phyloP scores from a whole-genome alignment of 768 basidiomycete species.

The Clitopilus passeckerianus region DNA sequence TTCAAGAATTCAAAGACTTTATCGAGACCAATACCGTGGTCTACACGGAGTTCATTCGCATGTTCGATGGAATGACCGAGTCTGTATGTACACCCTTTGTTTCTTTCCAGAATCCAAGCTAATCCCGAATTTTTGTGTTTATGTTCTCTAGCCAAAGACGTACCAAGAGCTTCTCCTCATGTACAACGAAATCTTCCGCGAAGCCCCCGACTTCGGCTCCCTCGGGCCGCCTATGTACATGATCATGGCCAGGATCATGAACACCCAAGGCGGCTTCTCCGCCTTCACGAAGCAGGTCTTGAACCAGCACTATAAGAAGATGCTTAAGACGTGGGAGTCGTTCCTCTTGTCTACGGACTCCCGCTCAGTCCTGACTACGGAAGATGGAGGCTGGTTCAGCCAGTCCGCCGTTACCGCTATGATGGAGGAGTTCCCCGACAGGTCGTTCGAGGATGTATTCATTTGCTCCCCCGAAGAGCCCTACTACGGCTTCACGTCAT shows the following conservation, averaged over 20 bases:
- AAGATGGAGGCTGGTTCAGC: slow-evolving; percentile 8
- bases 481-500: slow-evolving; percentile 42
- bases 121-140: too few species aligned
- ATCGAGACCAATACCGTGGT: slow-evolving; percentile 17
- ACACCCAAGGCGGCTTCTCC: slow-evolving; percentile 13
- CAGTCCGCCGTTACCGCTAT: slow-evolving; percentile 3
- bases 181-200: slow-evolving; percentile 8
- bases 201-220: slow-evolving; percentile 7
- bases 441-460: slow-evolving; percentile 2
- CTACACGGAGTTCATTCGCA: slow-evolving; percentile 22
- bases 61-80: slow-evolving; percentile 12
- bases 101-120: not conserved
- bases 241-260: slow-evolving; percentile 11
- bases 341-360: slow-evolving; percentile 7
- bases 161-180: slow-evolving; percentile 5
- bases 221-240: slow-evolving; percentile 10
- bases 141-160: not conserved
- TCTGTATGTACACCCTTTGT: not conserved
- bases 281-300: slow-evolving; percentile 5
- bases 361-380: slow-evolving; percentile 5
- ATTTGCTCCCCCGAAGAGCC: slow-evolving; percentile 23
- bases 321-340: slow-evolving; percentile 6
- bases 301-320: slow-evolving; percentile 7
- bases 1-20: slow-evolving; percentile 17
- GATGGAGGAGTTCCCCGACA: not conserved